Conservation (phyloP, 2,329 filamentous ascomycete species). For the Fusarium annulatum region DNA sequence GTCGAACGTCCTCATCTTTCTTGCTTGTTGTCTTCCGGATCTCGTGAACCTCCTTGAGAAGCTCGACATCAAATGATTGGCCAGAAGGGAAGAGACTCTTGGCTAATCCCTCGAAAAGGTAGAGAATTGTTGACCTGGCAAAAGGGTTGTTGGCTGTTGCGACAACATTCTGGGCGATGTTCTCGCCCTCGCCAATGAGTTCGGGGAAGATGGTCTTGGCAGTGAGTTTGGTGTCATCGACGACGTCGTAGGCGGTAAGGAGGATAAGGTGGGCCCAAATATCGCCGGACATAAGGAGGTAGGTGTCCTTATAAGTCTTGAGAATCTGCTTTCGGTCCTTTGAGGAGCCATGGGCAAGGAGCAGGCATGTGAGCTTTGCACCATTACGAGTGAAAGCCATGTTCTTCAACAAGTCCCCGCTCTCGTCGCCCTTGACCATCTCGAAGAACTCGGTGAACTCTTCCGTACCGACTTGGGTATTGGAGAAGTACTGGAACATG, state of each 20-base stretch:
- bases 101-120: conserved; percentile 79
- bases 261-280: conserved; percentile 82
- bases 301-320: conserved; percentile 89
- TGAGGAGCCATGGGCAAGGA: conserved; percentile 84
- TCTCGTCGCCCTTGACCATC: conserved; percentile 89
- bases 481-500: conserved; percentile 96
- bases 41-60: conserved; percentile 81
- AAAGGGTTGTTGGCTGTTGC: conserved; percentile 73
- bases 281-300: conserved; percentile 87
- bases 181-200: conserved; percentile 78
- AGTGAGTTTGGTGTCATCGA: conserved; percentile 92
- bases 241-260: conserved; percentile 86
- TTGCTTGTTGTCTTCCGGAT: conserved; percentile 89
- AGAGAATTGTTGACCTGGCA: conserved; percentile 76
- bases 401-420: conserved; percentile 91
- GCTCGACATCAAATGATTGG: conserved; percentile 73
- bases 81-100: conserved; percentile 70
- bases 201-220: conserved; percentile 89
- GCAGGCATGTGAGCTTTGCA: conserved; percentile 81
- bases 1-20: conserved; percentile 83
- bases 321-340: conserved; percentile 94
- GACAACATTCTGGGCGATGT: conserved; percentile 72
- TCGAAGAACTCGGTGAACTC: conserved; percentile 91
- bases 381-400: conserved; percentile 95
- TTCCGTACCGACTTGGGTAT: conserved; percentile 78